Evolutionary conservation across 1,284 basidiomycete genomes (phyloP), one percentile per base, ranked within the genome.

Genomic region (Mycosarcoma mackinlayi): DNA sequence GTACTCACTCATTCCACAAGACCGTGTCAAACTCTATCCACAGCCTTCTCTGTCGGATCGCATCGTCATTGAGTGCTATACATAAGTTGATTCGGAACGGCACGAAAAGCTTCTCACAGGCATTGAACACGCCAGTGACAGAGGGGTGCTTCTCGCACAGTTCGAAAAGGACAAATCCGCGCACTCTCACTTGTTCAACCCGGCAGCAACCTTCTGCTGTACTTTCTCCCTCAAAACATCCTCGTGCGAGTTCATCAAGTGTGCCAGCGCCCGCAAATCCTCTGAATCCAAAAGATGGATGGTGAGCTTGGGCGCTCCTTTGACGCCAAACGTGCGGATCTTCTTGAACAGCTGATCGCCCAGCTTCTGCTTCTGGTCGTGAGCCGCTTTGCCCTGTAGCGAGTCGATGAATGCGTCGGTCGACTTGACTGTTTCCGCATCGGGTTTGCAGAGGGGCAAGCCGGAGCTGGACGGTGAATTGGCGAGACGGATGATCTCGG

Each of bases 201-300:
- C 69, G n/a, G 59, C 69, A 7, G 52, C 63, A 14, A 66, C 63
- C 44, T 62, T 61, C 11, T 55, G 54, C 30, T 49, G 24, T 6
- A 81, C 73, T 61, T 84, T 84, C 82, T 92, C 91, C 84, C 89
- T 91, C 62, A 94, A 85, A 3, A 92, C 87, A 2, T 87, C 85
- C 7, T 92, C 90, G 80, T 92, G 93, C 78, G 90, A 90, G 82
- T 92, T 91, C 90, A 92, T 91, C 50, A 94, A 85, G 79, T 93
- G 91, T 9, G 91, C 90, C 35, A 94, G 86, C 1, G 91, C 85
- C 30, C 91, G 87, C 23, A 94, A 86, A 76, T 94, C 92, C 59
- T 93, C 92, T 71, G 89, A 87, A 74, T 94, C 92, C 55, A 94
- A 85, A 10, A 94, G 86, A 1, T 87, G 85, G 72, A 94, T 92